Percentiles rank a stretch among this genome's conserved stretches.
These are phyloP conservation scores for Aphanocladium album DNA, from an alignment of 2,329 filamentous ascomycete genomes.

Conservation along the genomic window DNA sequence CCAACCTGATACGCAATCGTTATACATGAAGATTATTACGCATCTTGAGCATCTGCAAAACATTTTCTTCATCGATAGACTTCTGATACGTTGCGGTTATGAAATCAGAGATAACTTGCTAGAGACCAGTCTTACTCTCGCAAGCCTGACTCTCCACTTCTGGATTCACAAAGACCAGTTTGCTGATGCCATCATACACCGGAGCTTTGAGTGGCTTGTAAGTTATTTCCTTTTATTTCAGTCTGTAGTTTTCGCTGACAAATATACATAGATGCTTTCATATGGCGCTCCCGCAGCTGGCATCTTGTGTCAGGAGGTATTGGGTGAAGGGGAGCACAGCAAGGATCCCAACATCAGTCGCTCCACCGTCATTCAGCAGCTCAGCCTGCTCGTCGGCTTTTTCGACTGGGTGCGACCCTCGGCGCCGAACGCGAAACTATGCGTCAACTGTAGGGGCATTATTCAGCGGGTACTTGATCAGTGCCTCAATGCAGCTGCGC, in stretches of 20 bases:
- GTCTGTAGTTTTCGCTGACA: not conserved
- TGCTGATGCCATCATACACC: slow-evolving; percentile 26
- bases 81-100: slow-evolving; percentile 43
- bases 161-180: slow-evolving; percentile 48
- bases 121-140: slow-evolving; percentile 42
- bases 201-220: slow-evolving; percentile 47
- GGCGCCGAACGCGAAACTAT: slow-evolving; percentile 45
- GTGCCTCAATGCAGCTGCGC: slow-evolving; percentile 35
- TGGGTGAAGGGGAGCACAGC: slow-evolving; percentile 35
- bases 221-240: slow-evolving; percentile 14
- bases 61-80: slow-evolving; percentile 53
- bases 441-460: slow-evolving; percentile 39
- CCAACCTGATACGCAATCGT: slow-evolving; percentile 21
- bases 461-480: slow-evolving; percentile 48
- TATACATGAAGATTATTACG: slow-evolving; percentile 43
- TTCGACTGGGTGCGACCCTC: slow-evolving; percentile 46
- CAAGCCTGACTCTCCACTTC: slow-evolving; percentile 39
- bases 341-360: slow-evolving; percentile 34
- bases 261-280: slow-evolving; percentile 36
- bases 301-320: slow-evolving; percentile 45
- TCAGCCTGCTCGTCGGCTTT: slow-evolving; percentile 46
- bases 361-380: slow-evolving; percentile 46
- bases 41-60: slow-evolving; percentile 50
- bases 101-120: slow-evolving; percentile 35
- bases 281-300: slow-evolving; percentile 45